Base-by-base conservation (phyloP, 495 filamentous ascomycete genomes). In the Talaromyces borbonicus region DNA sequence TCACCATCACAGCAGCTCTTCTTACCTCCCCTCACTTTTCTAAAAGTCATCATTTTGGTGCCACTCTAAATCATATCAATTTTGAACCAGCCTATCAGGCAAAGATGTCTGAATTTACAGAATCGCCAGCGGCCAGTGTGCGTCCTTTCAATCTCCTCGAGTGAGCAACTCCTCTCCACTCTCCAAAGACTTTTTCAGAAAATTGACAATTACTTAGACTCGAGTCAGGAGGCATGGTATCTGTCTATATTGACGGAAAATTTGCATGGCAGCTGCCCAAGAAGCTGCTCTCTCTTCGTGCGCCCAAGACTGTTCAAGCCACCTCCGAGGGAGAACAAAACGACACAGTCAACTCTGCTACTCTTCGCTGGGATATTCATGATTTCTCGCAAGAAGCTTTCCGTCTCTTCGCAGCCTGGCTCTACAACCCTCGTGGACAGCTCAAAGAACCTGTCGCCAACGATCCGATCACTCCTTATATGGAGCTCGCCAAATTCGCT, bases 211-310 rank as follows among this genome's bases (percentile, higher is more conserved):
- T 5, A n/a, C n/a, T 15, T 35, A 46, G 43, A 11, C 20, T 46
- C 5, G 43, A 46, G 12, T 33, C 43, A 14, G 30, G 26, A 7
- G 43, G 43, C 3, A 36, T 36, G 43, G 19, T 35, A 0, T 36
- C 31, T 2, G 43, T 46, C 4, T 46, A 46, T 14, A 3, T 33
- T 1, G 24, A 46, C 15, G 43, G 30, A 6, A 22, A 36, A 15
- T 46, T 46, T 9, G 31, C 22, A 18, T 46, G 43, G 43, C 43
- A 46, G 12, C 30, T 46, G 1, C 43, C 43, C 0, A 46, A 46
- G 19, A 32, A 24, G 8, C 29, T 46, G 4, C 43, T 46, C 1
- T 15, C 18, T 12, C 3, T 23, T 1, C 29, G 30, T 4, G 43
- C 18, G 7, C 43, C 43, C 12, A 23, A 27, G 8, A 31, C 20